phyloP scores from a whole-genome alignment of 1,284 basidiomycete genomes.

The Ustilago bromivora region DNA sequence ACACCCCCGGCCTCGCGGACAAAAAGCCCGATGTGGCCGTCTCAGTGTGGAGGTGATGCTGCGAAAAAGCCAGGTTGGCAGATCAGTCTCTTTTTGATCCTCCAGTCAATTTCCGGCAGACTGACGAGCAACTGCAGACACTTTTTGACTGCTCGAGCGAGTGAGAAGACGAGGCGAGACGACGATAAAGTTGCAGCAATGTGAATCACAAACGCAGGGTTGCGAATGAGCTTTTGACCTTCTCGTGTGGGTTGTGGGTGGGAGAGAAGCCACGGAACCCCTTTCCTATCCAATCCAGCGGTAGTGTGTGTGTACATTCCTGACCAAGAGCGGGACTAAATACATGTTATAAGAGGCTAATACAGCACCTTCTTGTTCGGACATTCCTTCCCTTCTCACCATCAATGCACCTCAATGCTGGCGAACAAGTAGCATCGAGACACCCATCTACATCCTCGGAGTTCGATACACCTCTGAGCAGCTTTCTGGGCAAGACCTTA shows the following conservation, averaged over 20 bases:
- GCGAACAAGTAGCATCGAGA: neutral
- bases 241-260: neutral
- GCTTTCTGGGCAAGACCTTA: no score
- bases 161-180: neutral
- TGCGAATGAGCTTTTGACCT: slow-evolving; percentile 1
- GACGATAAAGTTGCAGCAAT: slow-evolving; percentile 1
- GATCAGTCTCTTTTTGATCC: no score
- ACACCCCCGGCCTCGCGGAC: neutral
- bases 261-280: neutral
- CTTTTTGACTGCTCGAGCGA: neutral
- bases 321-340: no score
- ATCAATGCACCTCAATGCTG: neutral
- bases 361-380: neutral
- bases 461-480: no score
- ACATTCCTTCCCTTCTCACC: neutral
- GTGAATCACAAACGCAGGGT: neutral
- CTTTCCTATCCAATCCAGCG: neutral
- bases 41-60: slow-evolving; percentile 15
- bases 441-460: no score
- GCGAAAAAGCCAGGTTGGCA: neutral
- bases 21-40: neutral
- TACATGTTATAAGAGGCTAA: no score
- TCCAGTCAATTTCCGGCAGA: neutral
- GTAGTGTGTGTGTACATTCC: no score
- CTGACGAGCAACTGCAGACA: slow-evolving; percentile 6